Conservation (phyloP, 176 grass and related monocot genomes). For the Zoysia pacifica region DNA sequence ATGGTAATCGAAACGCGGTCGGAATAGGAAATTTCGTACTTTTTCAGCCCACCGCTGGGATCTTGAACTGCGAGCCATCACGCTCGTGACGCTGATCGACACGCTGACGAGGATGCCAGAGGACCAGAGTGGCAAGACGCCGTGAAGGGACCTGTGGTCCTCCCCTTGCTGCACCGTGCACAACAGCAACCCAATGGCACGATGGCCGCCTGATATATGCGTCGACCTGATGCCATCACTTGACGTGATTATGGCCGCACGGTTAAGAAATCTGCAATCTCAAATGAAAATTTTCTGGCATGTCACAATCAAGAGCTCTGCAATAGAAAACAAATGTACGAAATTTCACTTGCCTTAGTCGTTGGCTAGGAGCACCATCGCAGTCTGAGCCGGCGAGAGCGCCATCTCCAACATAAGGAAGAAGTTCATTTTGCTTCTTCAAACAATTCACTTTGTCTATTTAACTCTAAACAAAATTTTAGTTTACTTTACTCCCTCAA, state of each 20-base stretch:
- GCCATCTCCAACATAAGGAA: too few relatives aligned
- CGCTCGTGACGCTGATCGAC: constrained; percentile 15
- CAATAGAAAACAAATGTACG: background rate
- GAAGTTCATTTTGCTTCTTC: too few relatives aligned
- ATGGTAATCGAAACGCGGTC: too few relatives aligned
- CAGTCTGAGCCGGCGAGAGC: too few relatives aligned
- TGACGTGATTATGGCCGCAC: background rate
- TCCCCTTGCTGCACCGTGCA: constrained; percentile 36
- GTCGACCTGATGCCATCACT: background rate
- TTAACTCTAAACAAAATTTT: too few relatives aligned
- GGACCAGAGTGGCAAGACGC: constrained; percentile 41
- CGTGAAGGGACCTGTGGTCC: constrained; percentile 14
- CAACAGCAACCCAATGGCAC: background rate
- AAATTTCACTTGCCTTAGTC: too few relatives aligned
- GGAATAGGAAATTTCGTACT: too few relatives aligned
- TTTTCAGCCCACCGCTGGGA: constrained; percentile 9
- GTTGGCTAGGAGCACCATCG: too few relatives aligned
- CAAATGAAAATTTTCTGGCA: background rate
- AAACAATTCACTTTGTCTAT: too few relatives aligned
- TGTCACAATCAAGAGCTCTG: too few relatives aligned
- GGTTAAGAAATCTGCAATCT: constrained; percentile 26
- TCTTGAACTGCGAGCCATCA: constrained; percentile 22
- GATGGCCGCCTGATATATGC: background rate
- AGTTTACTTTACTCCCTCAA: too few relatives aligned
- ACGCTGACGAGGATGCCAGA: constrained; percentile 33